Evolutionary conservation across 768 basidiomycete species (phyloP).

Genomic region (Lactarius hatsudake): DNA sequence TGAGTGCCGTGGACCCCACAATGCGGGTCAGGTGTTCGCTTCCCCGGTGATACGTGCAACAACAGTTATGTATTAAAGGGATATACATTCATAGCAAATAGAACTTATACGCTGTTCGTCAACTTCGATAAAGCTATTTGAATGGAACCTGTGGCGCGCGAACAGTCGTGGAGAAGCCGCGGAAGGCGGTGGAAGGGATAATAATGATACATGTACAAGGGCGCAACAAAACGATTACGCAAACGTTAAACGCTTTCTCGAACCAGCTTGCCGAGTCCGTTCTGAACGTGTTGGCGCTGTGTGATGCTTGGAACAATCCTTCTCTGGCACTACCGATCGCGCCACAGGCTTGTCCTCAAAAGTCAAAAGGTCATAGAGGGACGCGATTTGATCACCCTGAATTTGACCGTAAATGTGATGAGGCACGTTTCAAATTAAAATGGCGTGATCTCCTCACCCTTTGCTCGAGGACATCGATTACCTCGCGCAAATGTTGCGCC

Average conservation of each 20-base stretch:
- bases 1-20: background rate
- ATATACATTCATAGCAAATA: background rate
- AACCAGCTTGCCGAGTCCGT: conserved; percentile 7
- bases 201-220: conserved; percentile 9
- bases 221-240: conserved; percentile 14
- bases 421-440: conserved; percentile 14
- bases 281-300: background rate
- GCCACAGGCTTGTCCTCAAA: conserved; percentile 64
- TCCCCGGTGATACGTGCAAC: background rate
- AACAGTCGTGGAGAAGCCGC: background rate
- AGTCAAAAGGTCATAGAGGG: conserved; percentile 76
- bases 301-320: conserved; percentile 6
- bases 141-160: background rate
- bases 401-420: conserved; percentile 20
- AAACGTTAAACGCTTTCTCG: conserved; percentile 20
- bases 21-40: background rate
- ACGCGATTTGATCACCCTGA: conserved; percentile 93
- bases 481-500: conserved; percentile 84
- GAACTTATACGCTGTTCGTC: background rate
- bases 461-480: conserved; percentile 87
- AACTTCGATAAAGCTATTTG: background rate
- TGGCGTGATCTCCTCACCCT: conserved; percentile 53
- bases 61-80: background rate
- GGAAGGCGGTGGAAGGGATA: background rate
- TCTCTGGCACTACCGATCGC: conserved; percentile 26